Base-by-base conservation (phyloP, 2,329 filamentous ascomycete species). In the Pyrenochaeta sp. region DNA sequence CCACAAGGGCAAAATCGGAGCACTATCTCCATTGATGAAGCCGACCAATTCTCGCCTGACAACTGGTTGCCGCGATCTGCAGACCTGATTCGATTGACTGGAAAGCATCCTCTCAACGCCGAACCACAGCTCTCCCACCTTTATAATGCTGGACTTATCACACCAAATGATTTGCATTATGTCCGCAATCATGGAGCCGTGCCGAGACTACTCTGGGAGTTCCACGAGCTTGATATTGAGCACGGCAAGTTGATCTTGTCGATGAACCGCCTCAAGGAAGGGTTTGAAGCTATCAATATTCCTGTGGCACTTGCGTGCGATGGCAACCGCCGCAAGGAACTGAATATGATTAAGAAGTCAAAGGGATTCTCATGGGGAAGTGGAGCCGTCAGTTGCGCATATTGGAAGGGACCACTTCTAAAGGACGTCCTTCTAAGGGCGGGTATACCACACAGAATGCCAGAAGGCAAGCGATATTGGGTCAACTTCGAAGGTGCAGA, bases 161-260 rank as follows among this genome's bases (percentile, higher is more conserved):
- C 82, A 0, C 81, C 81, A 0, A 82, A 81, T 45, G 72, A 78
- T 48, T 56, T 84, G 1, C 81, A 83, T 61, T 84, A 83, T 52
- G 80, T 84, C 11, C 75, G 82, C 2, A 85, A 82, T 45, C 82
- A 85, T 51, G 81, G 81, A n/a, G 67, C 79, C 3, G 82, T 85
- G 1, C 83, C 82, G 0, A 72, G 78, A 7, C 51, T 83, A 0
- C 59, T 82, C 0, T 84, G 80, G 81, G 80, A 82, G 47, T 78
- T 75, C 9, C 81, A 84, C 62, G 68, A 73, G 12, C 62, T 85
- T 3, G 77, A 84, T 14, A 67, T 84, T 18, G 68, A 74, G 5
- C 61, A 76, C 17, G 75, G 76, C 6, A 73, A 73, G 23, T 66
- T 77, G 11, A 67, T 56, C 1, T 70, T 85, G 11, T 77, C 79